A percentile compares a stretch with the other conserved stretches of the same genome.
These are phyloP conservation scores for Aspergillus cristatus DNA, from an alignment of 495 filamentous ascomycete species.

Conservation along the genomic window DNA sequence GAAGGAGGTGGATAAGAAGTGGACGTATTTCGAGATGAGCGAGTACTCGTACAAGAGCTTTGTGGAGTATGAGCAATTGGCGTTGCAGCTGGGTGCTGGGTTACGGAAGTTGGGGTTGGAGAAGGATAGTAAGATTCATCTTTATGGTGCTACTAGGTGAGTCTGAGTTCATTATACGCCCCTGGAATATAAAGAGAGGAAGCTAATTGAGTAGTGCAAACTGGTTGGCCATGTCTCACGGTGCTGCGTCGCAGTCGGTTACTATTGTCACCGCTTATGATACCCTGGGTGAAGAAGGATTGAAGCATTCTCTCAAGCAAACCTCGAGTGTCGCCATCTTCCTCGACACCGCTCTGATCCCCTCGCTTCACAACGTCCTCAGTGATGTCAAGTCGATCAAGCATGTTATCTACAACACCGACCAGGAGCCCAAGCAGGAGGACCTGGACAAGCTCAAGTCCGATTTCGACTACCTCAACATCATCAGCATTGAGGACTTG, in stretches of 20 bases:
- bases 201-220: slow-evolving; percentile 41
- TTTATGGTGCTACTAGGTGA: slow-evolving; percentile 80
- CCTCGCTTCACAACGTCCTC: slow-evolving; percentile 71
- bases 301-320: slow-evolving; percentile 84
- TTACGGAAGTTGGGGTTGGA: slow-evolving; percentile 71
- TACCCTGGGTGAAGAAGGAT: slow-evolving; percentile 86
- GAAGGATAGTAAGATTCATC: slow-evolving; percentile 67
- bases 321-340: slow-evolving; percentile 84
- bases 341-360: slow-evolving; percentile 75
- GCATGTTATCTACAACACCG: slow-evolving; percentile 83
- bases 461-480: slow-evolving; percentile 56
- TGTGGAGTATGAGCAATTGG: slow-evolving; percentile 74
- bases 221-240: slow-evolving; percentile 72
- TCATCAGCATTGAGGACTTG: slow-evolving; percentile 81
- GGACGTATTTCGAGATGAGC: slow-evolving; percentile 92
- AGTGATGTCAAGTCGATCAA: slow-evolving; percentile 70
- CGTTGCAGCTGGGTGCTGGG: slow-evolving; percentile 64
- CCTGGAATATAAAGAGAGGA: not conserved
- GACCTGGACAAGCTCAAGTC: slow-evolving; percentile 74
- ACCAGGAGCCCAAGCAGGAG: slow-evolving; percentile 62
- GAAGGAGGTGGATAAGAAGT: slow-evolving; percentile 85
- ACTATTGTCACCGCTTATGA: slow-evolving; percentile 97
- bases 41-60: slow-evolving; percentile 81
- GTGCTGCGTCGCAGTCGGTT: slow-evolving; percentile 80
- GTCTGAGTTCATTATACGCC: slow-evolving; percentile 2